Evolutionary conservation across 441 rosid species (phyloP).

Genomic region (Mallotus japonicus): DNA sequence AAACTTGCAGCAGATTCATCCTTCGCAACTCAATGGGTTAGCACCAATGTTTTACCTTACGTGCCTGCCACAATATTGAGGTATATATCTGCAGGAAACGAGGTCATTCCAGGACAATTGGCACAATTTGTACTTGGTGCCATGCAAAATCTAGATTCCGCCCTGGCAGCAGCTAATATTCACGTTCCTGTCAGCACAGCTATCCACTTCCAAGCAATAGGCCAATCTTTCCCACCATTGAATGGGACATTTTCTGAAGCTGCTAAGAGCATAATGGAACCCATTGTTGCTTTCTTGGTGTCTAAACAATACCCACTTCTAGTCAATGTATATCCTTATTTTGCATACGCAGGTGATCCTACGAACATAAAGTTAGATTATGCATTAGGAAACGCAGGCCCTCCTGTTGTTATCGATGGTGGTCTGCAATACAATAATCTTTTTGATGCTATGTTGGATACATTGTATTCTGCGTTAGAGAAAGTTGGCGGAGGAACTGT

Average conservation of each 20-base stretch:
- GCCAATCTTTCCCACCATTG: slow-evolving; percentile 16
- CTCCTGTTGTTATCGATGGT: neutral
- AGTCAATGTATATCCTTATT: slow-evolving; percentile 13
- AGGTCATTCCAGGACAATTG: slow-evolving; percentile 17
- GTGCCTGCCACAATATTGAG: neutral
- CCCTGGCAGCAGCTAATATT: neutral
- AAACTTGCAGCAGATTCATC: slow-evolving; percentile 4
- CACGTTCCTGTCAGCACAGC: slow-evolving; percentile 1
- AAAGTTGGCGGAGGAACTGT: neutral
- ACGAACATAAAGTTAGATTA: neutral
- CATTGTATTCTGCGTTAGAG: slow-evolving; percentile 11
- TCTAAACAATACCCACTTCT: slow-evolving; percentile 16
- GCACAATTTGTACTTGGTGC: slow-evolving; percentile 6
- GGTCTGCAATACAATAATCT: neutral
- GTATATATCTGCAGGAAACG: slow-evolving; percentile 16
- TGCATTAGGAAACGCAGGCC: slow-evolving; percentile 1
- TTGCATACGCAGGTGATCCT: slow-evolving; percentile 4
- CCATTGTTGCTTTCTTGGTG: neutral
- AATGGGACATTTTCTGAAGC: neutral
- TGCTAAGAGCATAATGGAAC: neutral
- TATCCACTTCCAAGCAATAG: neutral
- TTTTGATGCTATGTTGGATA: slow-evolving; percentile 10
- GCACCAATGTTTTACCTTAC: slow-evolving; percentile 14
- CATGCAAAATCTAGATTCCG: slow-evolving; percentile 5
- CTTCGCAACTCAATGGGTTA: slow-evolving; percentile 18